Conservation (phyloP, 2,329 filamentous ascomycete species). For the Penicillium concentricum region DNA sequence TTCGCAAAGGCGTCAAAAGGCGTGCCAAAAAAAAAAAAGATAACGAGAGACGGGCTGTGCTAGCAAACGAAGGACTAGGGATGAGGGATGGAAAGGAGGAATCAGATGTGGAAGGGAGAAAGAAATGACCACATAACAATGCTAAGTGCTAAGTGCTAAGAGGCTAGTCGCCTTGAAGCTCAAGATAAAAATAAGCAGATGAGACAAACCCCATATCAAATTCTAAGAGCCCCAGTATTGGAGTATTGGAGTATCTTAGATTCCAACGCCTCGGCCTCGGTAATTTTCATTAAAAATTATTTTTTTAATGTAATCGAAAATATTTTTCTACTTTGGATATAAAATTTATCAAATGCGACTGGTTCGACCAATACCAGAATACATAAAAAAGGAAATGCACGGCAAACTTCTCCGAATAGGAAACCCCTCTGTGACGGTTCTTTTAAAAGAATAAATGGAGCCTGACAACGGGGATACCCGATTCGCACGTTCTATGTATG, state of each 20-base stretch:
- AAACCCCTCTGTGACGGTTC: background rate
- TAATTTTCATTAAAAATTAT: slow-evolving; percentile 1
- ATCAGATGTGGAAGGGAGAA: background rate
- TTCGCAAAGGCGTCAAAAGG: background rate
- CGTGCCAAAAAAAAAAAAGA: background rate
- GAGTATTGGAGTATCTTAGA: background rate
- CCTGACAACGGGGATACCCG: slow-evolving; percentile 3
- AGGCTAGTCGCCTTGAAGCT: slow-evolving; percentile 9
- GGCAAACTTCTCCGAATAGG: background rate
- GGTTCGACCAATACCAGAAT: slow-evolving; percentile 3
- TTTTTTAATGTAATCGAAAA: background rate
- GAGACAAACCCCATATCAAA: slow-evolving; percentile 9
- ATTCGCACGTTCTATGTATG: background rate
- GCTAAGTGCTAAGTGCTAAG: background rate
- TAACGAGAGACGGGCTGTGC: background rate
- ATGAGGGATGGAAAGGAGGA: background rate
- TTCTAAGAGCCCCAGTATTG: slow-evolving; percentile 1
- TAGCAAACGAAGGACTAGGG: background rate
- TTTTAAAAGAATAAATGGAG: background rate
- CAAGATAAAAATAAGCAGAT: slow-evolving; percentile 10
- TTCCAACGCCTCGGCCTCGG: background rate
- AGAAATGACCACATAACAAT: slow-evolving; percentile 1
- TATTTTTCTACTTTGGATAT: background rate
- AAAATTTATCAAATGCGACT: background rate
- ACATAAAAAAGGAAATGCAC: background rate